Percentiles rank a stretch among this genome's conserved stretches.
Conservation (phyloP, 1,139 yeast species). For the Geotrichum candidum region DNA sequence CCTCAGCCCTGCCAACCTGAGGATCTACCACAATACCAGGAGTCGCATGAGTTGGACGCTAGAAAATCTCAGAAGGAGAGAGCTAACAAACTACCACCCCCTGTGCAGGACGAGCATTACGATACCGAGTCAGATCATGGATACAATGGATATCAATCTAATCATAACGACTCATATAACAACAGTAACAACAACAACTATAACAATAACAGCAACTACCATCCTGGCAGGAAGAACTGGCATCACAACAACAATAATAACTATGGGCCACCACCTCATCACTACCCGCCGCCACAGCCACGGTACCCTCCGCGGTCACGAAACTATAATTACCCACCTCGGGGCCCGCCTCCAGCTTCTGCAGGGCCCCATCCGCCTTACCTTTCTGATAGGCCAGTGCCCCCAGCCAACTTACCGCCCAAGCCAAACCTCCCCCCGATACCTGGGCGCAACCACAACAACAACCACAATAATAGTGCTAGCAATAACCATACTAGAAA, state of each 20-base stretch:
- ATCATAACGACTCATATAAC: neutral
- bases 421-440: constrained; percentile 2
- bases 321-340: neutral
- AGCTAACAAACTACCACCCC: neutral
- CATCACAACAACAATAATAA: constrained; percentile 7
- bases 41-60: constrained; percentile 83
- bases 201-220: constrained; percentile 10
- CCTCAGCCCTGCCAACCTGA: constrained; percentile 57
- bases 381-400: neutral
- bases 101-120: constrained; percentile 1
- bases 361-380: neutral
- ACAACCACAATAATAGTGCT: neutral
- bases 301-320: neutral
- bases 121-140: constrained; percentile 6
- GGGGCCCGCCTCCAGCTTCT: neutral
- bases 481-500: neutral
- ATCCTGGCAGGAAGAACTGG: neutral
- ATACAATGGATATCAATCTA: constrained; percentile 1
- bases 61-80: constrained; percentile 36
- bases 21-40: constrained; percentile 67
- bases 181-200: constrained; percentile 4
- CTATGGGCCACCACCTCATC: neutral
- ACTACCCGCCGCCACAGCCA: neutral
- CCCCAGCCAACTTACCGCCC: neutral
- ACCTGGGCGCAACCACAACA: neutral